Base-by-base conservation (phyloP, 805 yeast genomes). In the Candida xyloterini region DNA sequence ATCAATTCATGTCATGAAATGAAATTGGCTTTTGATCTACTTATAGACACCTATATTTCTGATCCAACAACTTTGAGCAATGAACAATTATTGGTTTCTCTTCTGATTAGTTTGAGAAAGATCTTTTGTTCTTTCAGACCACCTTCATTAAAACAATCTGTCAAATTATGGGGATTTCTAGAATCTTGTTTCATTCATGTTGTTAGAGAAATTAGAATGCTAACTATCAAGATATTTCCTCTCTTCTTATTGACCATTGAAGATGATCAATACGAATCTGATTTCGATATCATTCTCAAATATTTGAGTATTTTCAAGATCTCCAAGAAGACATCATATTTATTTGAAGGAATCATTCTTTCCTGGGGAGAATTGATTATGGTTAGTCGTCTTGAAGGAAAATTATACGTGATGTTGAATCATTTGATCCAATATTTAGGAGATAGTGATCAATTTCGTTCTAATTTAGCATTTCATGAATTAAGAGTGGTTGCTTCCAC, bases 301-400 rank as follows among this genome's bases (percentile, higher is more conserved):
- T 56, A 63, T 29, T 47, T 80, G 0, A 70, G 74, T 27, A 52
- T 63, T 1, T 67, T 76, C 30, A 63, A 65, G 5, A 65, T 71
- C n/a, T 52, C 56, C 11, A 57, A 60, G 3, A 48, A 48, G 8
- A 47, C 50, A 9, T 33, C 51, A 2, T 67, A 74, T 42, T 52
- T 79, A 35, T 79, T 76, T 7, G 90, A 84, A 55, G 74, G 83
- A 0, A 68, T 78, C 0, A 67, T 79, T 1, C 66, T 69, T 47
- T 70, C 84, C 0, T 78, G 90, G 76, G 78, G 81, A 1, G 84
- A 79, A 37, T 53, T 87, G 25, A 80, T 85, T 0, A 63, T 75
- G 6, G 70, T 81, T 0, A 70, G 81, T 5, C 70, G 72, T 5
- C 34, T 62, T 2, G 93, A 87, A 7, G 89, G 84, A 31, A 68